A percentile compares a stretch with the other conserved stretches of the same genome.
phyloP scores from a whole-genome alignment of 352 stramenopile genomes.

The Elongisporangium undulatum region DNA sequence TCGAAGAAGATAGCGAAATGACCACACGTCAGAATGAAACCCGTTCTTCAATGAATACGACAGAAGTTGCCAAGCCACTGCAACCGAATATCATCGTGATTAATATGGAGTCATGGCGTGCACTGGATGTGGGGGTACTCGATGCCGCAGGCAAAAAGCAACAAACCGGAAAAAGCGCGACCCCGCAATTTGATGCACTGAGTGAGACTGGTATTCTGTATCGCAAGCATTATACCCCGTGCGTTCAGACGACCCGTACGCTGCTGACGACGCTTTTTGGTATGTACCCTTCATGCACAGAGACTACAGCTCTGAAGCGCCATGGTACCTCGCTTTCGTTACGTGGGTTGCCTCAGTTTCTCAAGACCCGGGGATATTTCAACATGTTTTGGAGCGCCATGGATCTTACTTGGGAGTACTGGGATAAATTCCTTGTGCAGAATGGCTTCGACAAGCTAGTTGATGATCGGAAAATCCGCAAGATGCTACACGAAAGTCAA shows the following conservation, averaged over 20 bases:
- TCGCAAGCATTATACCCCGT: slow-evolving; percentile 65
- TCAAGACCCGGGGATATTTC: slow-evolving; percentile 63
- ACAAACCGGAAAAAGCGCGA: slow-evolving; percentile 37
- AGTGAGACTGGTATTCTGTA: slow-evolving; percentile 52
- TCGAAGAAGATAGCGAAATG: slow-evolving; percentile 3
- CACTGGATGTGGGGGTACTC: slow-evolving; percentile 63
- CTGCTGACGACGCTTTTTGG: slow-evolving; percentile 67
- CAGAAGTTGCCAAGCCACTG: slow-evolving; percentile 3
- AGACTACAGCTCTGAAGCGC: slow-evolving; percentile 56
- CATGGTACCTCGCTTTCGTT: slow-evolving; percentile 49
- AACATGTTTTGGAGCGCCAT: slow-evolving; percentile 73
- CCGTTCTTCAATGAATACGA: background rate
- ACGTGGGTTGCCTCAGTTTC: slow-evolving; percentile 53
- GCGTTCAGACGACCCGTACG: slow-evolving; percentile 62
- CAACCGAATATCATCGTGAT: slow-evolving; percentile 68
- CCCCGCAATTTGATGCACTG: slow-evolving; percentile 56
- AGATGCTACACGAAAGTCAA: slow-evolving; percentile 55
- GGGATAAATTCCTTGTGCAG: slow-evolving; percentile 54
- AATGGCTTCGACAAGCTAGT: slow-evolving; percentile 74
- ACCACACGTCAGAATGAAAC: background rate
- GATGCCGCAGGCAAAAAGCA: slow-evolving; percentile 40
- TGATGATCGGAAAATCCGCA: slow-evolving; percentile 56
- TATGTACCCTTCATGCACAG: slow-evolving; percentile 63
- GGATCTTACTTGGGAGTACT: slow-evolving; percentile 60
- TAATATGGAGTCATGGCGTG: slow-evolving; percentile 71